phyloP scores from a whole-genome alignment of 495 filamentous ascomycete species.

The Daldinia loculata region DNA sequence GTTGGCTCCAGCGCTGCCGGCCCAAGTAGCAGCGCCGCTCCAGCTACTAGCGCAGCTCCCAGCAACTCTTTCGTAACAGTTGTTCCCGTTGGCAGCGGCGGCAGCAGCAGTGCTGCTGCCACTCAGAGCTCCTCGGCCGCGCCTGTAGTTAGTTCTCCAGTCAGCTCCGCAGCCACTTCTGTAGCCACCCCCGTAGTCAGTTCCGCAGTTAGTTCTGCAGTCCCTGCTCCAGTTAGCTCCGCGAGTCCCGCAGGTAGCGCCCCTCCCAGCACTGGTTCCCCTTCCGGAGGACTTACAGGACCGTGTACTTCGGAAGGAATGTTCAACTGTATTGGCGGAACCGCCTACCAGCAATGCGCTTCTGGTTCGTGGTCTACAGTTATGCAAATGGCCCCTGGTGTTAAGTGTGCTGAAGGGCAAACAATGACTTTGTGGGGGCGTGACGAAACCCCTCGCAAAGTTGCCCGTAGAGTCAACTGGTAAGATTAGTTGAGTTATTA shows the following conservation, averaged over 20 bases:
- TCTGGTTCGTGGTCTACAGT: conserved; percentile 40
- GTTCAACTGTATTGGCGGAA: conserved; percentile 51
- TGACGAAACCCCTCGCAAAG: conserved; percentile 13
- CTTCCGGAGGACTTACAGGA: conserved; percentile 38
- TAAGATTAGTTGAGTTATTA: background rate
- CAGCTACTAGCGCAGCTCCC: background rate
- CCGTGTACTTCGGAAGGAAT: conserved; percentile 42
- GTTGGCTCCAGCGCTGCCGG: background rate
- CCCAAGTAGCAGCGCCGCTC: conserved; percentile 1
- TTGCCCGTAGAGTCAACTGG: conserved; percentile 7
- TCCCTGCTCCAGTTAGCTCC: conserved; percentile 10
- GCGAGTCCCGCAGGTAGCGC: conserved; percentile 13
- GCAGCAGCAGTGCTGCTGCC: conserved; percentile 7
- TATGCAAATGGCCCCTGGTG: conserved; percentile 35
- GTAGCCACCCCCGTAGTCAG: background rate
- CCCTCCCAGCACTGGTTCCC: conserved; percentile 27
- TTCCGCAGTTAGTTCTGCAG: background rate
- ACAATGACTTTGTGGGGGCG: conserved; percentile 44
- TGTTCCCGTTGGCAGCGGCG: background rate
- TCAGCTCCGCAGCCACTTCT: background rate
- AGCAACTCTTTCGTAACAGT: background rate
- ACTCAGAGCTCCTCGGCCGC: conserved; percentile 9
- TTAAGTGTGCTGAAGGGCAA: conserved; percentile 39
- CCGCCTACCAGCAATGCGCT: conserved; percentile 46
- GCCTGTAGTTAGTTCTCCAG: background rate